Percentiles rank a stretch among this genome's conserved stretches.
Evolutionary conservation across 148 eudicot species (phyloP).

Genomic region (Rhododendron vialii): DNA sequence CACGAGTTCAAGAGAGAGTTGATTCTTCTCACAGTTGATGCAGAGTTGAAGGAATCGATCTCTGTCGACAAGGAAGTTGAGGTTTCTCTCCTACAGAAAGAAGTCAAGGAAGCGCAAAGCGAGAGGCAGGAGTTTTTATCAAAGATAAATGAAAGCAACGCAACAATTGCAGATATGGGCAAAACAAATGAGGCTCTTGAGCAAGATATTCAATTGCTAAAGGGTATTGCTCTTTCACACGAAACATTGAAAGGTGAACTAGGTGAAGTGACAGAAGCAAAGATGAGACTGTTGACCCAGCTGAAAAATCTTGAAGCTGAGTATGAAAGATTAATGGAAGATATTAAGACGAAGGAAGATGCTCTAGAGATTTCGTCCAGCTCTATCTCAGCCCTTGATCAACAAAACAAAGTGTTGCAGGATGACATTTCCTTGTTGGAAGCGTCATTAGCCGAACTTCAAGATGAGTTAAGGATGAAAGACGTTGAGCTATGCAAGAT

Average conservation of each 20-base stretch:
- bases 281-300: constrained; percentile 30
- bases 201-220: constrained; percentile 21
- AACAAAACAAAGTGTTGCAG: constrained; percentile 27
- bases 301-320: constrained; percentile 32
- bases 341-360: constrained; percentile 28
- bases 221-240: constrained; percentile 18
- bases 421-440: constrained; percentile 19
- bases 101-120: constrained; percentile 23
- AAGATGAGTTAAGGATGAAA: constrained; percentile 27
- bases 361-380: constrained; percentile 29
- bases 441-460: constrained; percentile 21
- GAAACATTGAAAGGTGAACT: constrained; percentile 23
- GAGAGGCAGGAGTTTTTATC: constrained; percentile 18
- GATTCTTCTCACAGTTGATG: constrained; percentile 32
- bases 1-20: constrained; percentile 44
- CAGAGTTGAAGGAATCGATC: constrained; percentile 37
- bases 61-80: constrained; percentile 44
- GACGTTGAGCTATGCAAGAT: constrained; percentile 27
- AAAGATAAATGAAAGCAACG: constrained; percentile 11
- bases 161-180: constrained; percentile 12
- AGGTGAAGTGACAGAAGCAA: constrained; percentile 23
- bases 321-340: constrained; percentile 16
- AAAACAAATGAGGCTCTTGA: constrained; percentile 18
- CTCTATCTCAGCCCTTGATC: constrained; percentile 25
- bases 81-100: constrained; percentile 30